Conservation (phyloP, 805 yeast genomes). For the Cyberlindnera saturnus region DNA sequence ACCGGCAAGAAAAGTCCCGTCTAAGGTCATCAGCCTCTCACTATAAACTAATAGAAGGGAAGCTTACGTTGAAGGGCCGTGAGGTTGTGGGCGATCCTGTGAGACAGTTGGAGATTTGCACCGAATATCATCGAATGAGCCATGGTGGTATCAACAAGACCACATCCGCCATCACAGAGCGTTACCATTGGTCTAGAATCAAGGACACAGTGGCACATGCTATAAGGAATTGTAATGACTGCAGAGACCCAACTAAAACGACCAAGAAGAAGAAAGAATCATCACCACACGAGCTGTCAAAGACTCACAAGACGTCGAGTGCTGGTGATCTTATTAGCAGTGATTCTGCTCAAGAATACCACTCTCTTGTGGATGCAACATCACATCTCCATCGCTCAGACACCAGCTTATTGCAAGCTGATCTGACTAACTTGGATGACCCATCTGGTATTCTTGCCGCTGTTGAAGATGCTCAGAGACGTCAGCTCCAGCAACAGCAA, state of each 20-base stretch:
- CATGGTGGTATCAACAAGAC: constrained; percentile 91
- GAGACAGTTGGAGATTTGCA: constrained; percentile 69
- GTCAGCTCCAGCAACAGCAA: constrained; percentile 13
- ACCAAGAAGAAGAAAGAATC: constrained; percentile 13
- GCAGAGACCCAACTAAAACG: constrained; percentile 30
- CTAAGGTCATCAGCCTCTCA: constrained; percentile 75
- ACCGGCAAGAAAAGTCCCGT: constrained; percentile 82
- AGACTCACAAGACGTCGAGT: background rate
- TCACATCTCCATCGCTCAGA: constrained; percentile 10
- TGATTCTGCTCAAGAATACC: constrained; percentile 9
- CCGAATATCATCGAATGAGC: constrained; percentile 56
- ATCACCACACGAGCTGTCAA: background rate
- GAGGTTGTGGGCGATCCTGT: constrained; percentile 79
- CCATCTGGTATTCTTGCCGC: constrained; percentile 39
- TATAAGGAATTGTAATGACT: constrained; percentile 67
- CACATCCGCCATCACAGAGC: constrained; percentile 68
- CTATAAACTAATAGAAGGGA: constrained; percentile 66
- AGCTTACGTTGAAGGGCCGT: constrained; percentile 66
- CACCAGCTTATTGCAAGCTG: constrained; percentile 16
- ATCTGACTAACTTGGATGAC: constrained; percentile 19
- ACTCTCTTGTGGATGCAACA: constrained; percentile 9
- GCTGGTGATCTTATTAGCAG: constrained; percentile 8
- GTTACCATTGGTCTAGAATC: constrained; percentile 87
- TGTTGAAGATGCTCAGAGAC: constrained; percentile 48
- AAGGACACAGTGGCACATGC: constrained; percentile 82